Percentiles rank a stretch among this genome's conserved stretches.
Conservation (phyloP, 192 early-diverging fungal genomes). For the Coemansia interrupta region DNA sequence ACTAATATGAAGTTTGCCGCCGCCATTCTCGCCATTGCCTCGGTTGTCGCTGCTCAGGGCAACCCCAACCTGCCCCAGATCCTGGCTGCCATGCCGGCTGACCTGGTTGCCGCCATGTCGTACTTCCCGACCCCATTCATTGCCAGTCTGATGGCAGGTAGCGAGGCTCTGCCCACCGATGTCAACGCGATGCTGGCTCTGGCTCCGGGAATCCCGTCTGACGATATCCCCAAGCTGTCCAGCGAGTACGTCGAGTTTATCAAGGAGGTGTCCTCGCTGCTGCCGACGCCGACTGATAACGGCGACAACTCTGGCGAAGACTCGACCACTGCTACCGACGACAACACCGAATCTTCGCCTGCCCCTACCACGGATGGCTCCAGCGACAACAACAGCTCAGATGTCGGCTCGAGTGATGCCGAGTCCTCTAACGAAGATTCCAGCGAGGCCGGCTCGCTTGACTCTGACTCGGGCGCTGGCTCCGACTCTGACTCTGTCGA, state of each 20-base stretch:
- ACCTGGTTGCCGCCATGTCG: slow-evolving; percentile 26
- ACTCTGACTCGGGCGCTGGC: background rate
- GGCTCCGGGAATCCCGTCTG: slow-evolving; percentile 22
- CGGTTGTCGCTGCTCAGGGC: slow-evolving; percentile 9
- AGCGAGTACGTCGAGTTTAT: slow-evolving; percentile 39
- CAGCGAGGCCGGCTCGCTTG: too few relatives aligned
- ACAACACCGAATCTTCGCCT: background rate
- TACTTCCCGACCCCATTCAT: slow-evolving; percentile 29
- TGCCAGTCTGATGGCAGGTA: slow-evolving; percentile 22
- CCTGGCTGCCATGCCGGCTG: slow-evolving; percentile 24
- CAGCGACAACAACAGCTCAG: too few relatives aligned
- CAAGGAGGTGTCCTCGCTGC: slow-evolving; percentile 15
- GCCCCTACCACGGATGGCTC: background rate
- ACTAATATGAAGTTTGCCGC: slow-evolving; percentile 33
- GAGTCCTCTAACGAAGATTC: too few relatives aligned
- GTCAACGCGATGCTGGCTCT: slow-evolving; percentile 17
- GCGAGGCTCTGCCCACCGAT: slow-evolving; percentile 29
- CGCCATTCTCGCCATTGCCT: slow-evolving; percentile 13
- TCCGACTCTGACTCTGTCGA: background rate
- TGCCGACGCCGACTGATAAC: slow-evolving; percentile 17
- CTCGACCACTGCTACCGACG: slow-evolving; percentile 2
- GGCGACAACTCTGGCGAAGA: background rate
- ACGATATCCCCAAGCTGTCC: slow-evolving; percentile 16
- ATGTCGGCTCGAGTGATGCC: too few relatives aligned
- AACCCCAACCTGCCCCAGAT: slow-evolving; percentile 30